A percentile compares a stretch with the other conserved stretches of the same genome.
Conservation (phyloP, 805 yeast genomes). For the Saccharomycopsis javanensis region DNA sequence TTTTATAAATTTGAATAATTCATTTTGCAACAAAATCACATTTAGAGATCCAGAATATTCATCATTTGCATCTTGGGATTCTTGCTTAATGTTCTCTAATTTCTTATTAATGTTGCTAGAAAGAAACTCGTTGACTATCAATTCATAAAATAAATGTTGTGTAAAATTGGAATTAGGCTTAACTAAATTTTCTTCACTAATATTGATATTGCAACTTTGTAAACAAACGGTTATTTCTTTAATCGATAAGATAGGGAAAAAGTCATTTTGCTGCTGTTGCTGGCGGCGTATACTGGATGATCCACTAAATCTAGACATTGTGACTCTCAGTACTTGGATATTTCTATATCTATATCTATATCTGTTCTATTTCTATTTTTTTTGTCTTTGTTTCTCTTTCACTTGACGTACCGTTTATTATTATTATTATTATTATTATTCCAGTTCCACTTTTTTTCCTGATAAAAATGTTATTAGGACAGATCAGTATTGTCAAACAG, state of each 20-base stretch:
- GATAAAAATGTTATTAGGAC: too few species aligned
- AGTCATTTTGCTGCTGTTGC: constrained; percentile 26
- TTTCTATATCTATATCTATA: too few species aligned
- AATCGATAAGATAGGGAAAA: constrained; percentile 53
- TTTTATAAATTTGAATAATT: constrained; percentile 50
- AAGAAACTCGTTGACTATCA: constrained; percentile 32
- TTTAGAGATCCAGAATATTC: constrained; percentile 34
- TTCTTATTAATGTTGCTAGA: constrained; percentile 49
- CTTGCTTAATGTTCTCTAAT: constrained; percentile 42
- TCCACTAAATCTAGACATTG: constrained; percentile 3
- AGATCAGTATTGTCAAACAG: too few species aligned
- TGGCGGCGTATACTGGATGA: constrained; percentile 10
- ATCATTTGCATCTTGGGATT: constrained; percentile 14
- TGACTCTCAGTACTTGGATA: too few species aligned
- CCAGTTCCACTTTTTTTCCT: too few species aligned
- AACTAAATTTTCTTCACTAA: constrained; percentile 47
- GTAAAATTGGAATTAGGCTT: constrained; percentile 40
- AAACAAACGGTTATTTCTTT: constrained; percentile 50
- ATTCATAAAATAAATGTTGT: constrained; percentile 17
- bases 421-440: too few species aligned
- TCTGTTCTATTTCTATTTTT: too few species aligned
- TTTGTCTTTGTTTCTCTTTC: too few species aligned
- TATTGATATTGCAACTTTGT: constrained; percentile 51
- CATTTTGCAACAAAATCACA: constrained; percentile 47
- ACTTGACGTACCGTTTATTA: too few species aligned